These are phyloP conservation scores for Isoetes engelmannii DNA, from an alignment of 83 land plant genomes.

Conservation along the genomic window DNA sequence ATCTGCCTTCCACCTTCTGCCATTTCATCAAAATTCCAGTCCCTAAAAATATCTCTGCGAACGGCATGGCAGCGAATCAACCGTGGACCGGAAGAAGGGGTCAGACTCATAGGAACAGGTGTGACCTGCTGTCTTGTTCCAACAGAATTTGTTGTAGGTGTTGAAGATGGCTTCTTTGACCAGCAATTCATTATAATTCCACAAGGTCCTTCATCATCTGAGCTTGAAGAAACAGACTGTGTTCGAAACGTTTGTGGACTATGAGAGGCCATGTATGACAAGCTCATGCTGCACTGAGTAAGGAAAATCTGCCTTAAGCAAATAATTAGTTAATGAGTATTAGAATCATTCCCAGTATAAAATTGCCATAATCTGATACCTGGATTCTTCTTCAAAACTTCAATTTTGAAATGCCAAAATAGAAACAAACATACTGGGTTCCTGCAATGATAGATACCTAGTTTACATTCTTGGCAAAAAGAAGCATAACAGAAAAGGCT, in stretches of 20 bases:
- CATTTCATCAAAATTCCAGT: slow-evolving; percentile 3
- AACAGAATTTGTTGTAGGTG: neutral
- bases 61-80: neutral
- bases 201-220: slow-evolving; percentile 2
- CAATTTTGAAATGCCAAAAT: no score
- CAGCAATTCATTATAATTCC: neutral
- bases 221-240: neutral
- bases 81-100: neutral
- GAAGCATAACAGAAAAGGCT: no score
- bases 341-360: no score
- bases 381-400: no score
- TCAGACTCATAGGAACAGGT: neutral
- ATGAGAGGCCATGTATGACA: neutral
- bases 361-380: no score
- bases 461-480: no score
- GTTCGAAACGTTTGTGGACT: neutral
- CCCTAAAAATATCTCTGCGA: slow-evolving; percentile 4
- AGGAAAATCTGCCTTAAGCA: no score
- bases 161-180: neutral
- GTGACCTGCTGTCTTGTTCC: neutral
- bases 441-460: no score
- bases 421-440: no score
- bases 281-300: neutral
- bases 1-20: neutral
- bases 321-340: no score